A percentile compares a stretch with the other conserved stretches of the same genome.
These are phyloP conservation scores for Scedosporium boydii DNA, from an alignment of 2,329 filamentous ascomycete species.

Conservation along the genomic window DNA sequence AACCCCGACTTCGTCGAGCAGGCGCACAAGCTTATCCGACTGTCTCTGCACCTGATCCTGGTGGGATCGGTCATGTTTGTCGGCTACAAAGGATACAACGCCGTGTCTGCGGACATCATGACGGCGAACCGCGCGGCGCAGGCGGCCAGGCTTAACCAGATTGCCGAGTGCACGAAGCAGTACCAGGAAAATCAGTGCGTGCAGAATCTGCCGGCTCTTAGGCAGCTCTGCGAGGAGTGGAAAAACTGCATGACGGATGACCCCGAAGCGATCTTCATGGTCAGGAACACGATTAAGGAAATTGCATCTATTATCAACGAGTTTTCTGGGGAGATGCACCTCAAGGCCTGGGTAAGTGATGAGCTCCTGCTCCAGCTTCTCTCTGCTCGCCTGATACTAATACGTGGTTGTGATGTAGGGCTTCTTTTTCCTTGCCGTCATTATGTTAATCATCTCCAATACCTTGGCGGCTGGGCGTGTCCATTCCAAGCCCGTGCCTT, in stretches of 20 bases:
- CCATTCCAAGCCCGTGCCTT: not conserved
- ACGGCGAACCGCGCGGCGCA: slow-evolving; percentile 61
- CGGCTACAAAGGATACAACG: slow-evolving; percentile 45
- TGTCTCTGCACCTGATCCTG: slow-evolving; percentile 55
- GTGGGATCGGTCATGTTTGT: slow-evolving; percentile 51
- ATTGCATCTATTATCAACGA: slow-evolving; percentile 90
- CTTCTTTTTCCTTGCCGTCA: slow-evolving; percentile 39
- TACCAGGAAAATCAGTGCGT: slow-evolving; percentile 71
- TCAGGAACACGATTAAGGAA: slow-evolving; percentile 75
- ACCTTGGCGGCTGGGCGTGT: slow-evolving; percentile 23
- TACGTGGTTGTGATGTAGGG: slow-evolving; percentile 22
- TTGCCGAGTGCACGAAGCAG: slow-evolving; percentile 61
- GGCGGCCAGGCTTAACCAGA: slow-evolving; percentile 61
- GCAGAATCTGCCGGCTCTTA: slow-evolving; percentile 59
- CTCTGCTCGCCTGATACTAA: not conserved
- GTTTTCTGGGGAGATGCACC: slow-evolving; percentile 83
- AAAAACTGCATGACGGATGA: slow-evolving; percentile 80
- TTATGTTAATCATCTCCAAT: slow-evolving; percentile 39
- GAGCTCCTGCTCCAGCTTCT: not conserved
- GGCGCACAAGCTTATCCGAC: slow-evolving; percentile 48
- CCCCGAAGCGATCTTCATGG: slow-evolving; percentile 64
- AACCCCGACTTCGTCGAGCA: slow-evolving; percentile 51
- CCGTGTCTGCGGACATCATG: slow-evolving; percentile 66
- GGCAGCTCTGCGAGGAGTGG: slow-evolving; percentile 69
- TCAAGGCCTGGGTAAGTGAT: slow-evolving; percentile 57